Evolutionary conservation across 306 rosid genomes (phyloP), one percentile per base, ranked within the genome.

Genomic region (Oemleria cerasiformis): DNA sequence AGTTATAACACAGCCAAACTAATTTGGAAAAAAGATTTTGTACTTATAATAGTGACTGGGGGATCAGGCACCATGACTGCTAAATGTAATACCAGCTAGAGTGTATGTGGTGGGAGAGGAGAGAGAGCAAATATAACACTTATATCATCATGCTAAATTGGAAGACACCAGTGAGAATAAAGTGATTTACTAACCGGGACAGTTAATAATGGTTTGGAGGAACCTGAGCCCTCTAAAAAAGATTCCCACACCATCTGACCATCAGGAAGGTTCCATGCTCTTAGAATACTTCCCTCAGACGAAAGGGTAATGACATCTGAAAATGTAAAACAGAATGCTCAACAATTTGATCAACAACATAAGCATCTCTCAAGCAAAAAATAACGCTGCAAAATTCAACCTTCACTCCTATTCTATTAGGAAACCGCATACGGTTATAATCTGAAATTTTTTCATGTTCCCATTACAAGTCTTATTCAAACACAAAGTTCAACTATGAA

Each of bases 201-300:
- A 70, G 71, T 63, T 76, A 91, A 68, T 73, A 91, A 74, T 44
- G 97, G 84, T 71, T 91, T 89, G 34, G 99, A 86, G 25, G 77
- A 62, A 72, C 79, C 79, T 36, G 92, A 78, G 68, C 92, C 96
- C 49, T 74, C 86, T 69, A 95, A 86, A 72, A 58, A 81, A 71
- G 96, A 84, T 81, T 91, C 92, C 99, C 99, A 95, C 68, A 88
- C 97, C 97, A 95, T 87, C 86, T 91, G 97, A 44, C 99, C 99
- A 81, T 95, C 99, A 48, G 97, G 92, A 82, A 91, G 92, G 87
- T 88, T 95, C 99, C 99, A 95, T 55, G 97, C 97, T 84, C 97
- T 86, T 82, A 95, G 76, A 71, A 87, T 73, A 74, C 85, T 85
- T 64, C 97, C 99, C 73, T 82, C 84, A 8, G 96, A 89, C 15